A percentile compares a stretch with the other conserved stretches of the same genome.
Evolutionary conservation across 371 early-diverging fungal species (phyloP).

Genomic region (Actinomortierella wolfii): DNA sequence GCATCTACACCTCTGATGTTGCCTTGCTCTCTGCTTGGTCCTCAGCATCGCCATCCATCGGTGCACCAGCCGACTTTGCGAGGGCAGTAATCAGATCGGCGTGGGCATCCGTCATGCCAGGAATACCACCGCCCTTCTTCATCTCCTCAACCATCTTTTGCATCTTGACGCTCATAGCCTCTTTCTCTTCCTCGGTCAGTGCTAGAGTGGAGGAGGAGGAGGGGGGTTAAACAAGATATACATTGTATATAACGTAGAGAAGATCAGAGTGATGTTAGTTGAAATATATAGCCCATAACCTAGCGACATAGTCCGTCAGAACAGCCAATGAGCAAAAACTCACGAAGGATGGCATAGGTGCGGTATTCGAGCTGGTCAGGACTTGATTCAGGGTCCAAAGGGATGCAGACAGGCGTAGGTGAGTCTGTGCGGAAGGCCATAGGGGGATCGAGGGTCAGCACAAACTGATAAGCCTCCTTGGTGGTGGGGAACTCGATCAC

Average conservation of each 20-base stretch:
- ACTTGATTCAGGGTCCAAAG: constrained; percentile 42
- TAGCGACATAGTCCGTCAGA: no score
- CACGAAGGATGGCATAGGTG: constrained; percentile 45
- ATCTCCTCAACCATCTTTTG: constrained; percentile 40
- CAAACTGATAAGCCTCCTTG: constrained; percentile 42
- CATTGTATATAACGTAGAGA: no score
- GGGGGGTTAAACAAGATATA: no score
- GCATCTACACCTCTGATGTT: neutral
- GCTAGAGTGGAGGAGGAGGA: constrained; percentile 4
- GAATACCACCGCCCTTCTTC: constrained; percentile 36
- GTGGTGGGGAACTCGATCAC: constrained; percentile 37
- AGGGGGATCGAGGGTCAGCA: constrained; percentile 36
- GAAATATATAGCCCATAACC: no score
- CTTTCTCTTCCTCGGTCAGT: constrained; percentile 37
- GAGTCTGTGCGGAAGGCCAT: constrained; percentile 46
- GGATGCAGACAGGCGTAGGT: constrained; percentile 35
- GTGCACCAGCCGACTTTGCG: constrained; percentile 4
- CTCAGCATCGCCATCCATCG: neutral
- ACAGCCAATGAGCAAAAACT: no score
- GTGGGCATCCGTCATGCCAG: constrained; percentile 29
- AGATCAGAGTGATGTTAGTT: no score
- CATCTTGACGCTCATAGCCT: constrained; percentile 25
- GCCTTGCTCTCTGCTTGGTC: neutral
- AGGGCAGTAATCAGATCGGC: constrained; percentile 33
- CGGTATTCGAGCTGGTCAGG: constrained; percentile 27